Percentiles rank a stretch among this genome's conserved stretches.
phyloP scores from a whole-genome alignment of 2,329 filamentous ascomycete genomes.

The Hypoxylon sp. region DNA sequence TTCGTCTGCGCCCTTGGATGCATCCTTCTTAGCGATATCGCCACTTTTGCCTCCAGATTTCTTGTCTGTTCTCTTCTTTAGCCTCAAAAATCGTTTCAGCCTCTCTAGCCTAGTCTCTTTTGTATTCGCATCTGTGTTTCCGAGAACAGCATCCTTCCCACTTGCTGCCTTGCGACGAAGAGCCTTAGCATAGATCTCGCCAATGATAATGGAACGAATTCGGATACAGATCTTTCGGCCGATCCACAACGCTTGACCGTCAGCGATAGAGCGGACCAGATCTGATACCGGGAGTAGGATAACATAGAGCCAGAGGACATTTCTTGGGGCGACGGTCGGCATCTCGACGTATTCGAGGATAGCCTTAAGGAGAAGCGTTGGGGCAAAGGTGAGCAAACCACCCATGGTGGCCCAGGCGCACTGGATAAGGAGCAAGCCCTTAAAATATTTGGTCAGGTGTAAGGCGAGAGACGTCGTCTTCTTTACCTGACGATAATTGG shows the following conservation, averaged over 20 bases:
- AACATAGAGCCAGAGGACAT: constrained; percentile 96
- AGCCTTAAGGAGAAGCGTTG: constrained; percentile 89
- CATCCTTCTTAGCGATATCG: constrained; percentile 53
- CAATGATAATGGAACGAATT: constrained; percentile 93
- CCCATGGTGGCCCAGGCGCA: constrained; percentile 84
- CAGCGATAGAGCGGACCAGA: constrained; percentile 83
- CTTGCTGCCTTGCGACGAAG: constrained; percentile 90
- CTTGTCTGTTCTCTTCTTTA: constrained; percentile 70
- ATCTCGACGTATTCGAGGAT: constrained; percentile 96
- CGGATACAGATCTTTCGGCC: constrained; percentile 95
- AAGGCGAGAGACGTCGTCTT: constrained; percentile 84
- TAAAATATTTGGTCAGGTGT: constrained; percentile 90
- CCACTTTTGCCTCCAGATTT: constrained; percentile 59
- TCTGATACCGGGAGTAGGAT: constrained; percentile 90
- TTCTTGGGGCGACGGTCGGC: constrained; percentile 80
- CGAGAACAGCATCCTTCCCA: constrained; percentile 79
- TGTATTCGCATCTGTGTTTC: constrained; percentile 65
- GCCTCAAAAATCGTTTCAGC: constrained; percentile 70
- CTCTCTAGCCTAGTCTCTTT: constrained; percentile 61
- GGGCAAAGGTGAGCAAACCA: constrained; percentile 89
- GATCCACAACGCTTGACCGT: constrained; percentile 91
- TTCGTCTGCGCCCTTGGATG: constrained; percentile 66
- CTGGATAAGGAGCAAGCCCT: constrained; percentile 80
- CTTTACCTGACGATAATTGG: constrained; percentile 87
- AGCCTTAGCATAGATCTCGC: constrained; percentile 97